These are phyloP conservation scores for Pleurotus sapidus DNA, from an alignment of 768 basidiomycete genomes.

Conservation along the genomic window DNA sequence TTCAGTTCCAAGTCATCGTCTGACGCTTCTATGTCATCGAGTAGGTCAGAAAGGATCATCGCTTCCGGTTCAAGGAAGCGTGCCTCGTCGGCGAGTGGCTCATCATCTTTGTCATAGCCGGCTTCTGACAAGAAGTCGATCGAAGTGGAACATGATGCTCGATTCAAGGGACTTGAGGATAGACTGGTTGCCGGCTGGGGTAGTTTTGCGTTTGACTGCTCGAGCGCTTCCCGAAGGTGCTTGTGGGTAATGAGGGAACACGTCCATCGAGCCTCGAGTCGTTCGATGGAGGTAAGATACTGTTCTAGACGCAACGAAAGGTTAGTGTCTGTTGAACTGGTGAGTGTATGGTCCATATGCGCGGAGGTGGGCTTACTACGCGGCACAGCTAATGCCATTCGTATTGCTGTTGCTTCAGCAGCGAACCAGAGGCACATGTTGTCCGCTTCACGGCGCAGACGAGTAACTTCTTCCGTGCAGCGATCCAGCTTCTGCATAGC, in stretches of 20 bases:
- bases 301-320: neutral
- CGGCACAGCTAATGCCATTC: slow-evolving; percentile 10
- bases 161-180: slow-evolving; percentile 9
- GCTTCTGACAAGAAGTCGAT: neutral
- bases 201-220: slow-evolving; percentile 12
- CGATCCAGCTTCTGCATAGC: slow-evolving; percentile 21
- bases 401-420: slow-evolving; percentile 22
- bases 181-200: slow-evolving; percentile 4
- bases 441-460: slow-evolving; percentile 23
- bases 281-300: neutral
- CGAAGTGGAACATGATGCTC: neutral
- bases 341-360: neutral
- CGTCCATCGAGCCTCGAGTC: neutral
- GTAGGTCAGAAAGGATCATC: neutral
- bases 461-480: slow-evolving; percentile 25
- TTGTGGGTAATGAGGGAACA: neutral
- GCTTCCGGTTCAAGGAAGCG: neutral
- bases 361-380: neutral
- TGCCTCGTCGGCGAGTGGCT: neutral
- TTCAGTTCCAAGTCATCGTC: neutral
- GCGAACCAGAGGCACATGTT: slow-evolving; percentile 34
- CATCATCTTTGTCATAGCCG: neutral
- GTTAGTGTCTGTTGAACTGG: neutral
- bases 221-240: neutral
- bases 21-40: slow-evolving; percentile 17